Evolutionary conservation across 176 grass and related monocot species (phyloP).

Genomic region (Tillandsia fasciculata): DNA sequence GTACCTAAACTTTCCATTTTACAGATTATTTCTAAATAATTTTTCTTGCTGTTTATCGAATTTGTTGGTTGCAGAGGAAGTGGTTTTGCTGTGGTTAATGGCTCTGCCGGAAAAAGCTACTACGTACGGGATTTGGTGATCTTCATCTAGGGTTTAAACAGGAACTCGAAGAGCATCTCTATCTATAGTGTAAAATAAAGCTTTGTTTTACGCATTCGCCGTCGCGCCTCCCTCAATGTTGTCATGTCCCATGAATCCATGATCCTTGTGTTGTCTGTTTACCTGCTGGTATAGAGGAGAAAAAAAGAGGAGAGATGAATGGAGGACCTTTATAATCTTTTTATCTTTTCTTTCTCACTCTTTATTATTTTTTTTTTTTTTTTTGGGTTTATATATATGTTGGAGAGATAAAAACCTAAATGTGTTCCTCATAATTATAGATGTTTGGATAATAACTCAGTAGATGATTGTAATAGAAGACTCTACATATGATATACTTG

Average conservation of each 20-base stretch:
- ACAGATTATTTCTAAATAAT: no score
- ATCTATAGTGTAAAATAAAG: background rate
- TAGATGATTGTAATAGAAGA: background rate
- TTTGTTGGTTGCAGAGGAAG: conserved; percentile 20
- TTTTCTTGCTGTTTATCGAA: background rate
- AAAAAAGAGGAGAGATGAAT: background rate
- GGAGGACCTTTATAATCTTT: background rate
- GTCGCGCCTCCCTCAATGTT: background rate
- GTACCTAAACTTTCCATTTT: no score
- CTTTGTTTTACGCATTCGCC: background rate
- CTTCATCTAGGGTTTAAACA: conserved; percentile 11
- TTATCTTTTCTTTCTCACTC: background rate
- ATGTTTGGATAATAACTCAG: no score
- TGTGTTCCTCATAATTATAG: no score
- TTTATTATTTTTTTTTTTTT: no score
- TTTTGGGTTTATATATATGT: no score
- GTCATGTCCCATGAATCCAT: background rate
- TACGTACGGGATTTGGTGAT: conserved; percentile 6
- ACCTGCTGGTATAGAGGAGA: background rate
- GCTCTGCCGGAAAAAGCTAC: conserved; percentile 7
- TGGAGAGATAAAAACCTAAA: no score
- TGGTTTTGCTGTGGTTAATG: conserved; percentile 38
- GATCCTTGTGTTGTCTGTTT: background rate
- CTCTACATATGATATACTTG: background rate
- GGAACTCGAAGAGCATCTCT: conserved; percentile 4